Base-by-base conservation (phyloP, 257 asterid genomes). In the Solanum virginianum region DNA sequence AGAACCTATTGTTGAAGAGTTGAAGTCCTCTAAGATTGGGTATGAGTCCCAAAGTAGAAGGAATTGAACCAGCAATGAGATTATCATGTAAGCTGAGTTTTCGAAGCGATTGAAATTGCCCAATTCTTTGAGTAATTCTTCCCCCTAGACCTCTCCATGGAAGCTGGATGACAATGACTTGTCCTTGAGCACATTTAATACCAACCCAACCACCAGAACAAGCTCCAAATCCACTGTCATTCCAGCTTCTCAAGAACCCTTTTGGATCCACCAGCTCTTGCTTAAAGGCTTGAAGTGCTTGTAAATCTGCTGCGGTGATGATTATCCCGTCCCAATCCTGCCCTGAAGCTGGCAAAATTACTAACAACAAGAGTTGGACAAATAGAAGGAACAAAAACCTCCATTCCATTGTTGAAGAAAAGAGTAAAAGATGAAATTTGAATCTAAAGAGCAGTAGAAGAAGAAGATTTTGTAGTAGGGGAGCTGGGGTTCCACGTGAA, bases 151-250 rank as follows among this genome's bases (percentile, higher is more conserved):
- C 93, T 72, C 92, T 88, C 98, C 98, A 97, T 3, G 99, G 99
- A 7, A 97, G 98, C 92, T 95, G 98, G 56, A 97, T 94, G 1
- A 97, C 98, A 7, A 97, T 97, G 56, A 97, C 98, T 80, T 95
- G 97, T 10, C 98, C 99, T 54, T 90, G 91, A 66, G 99, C 98
- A 87, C 99, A 95, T 84, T 97, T 97, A 55, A 97, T 94, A 29
- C 99, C 99, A 36, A 63, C 83, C 99, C 99, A 95, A 11, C 88
- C 86, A 71, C 98, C 99, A 8, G 98, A 92, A 89, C 99, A 97
- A 87, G 97, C 99, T 81, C 98, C 98, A 57, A 69, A 60, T 12
- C 97, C 98, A 85, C 87, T 80, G 84, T 94, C 98, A 84, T 97
- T 95, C 99, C 99, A 97, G 96, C 98, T 93, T 54, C 63, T 87